Evolutionary conservation across 345 rosid species (phyloP).

Genomic region (Gossypium turneri): DNA sequence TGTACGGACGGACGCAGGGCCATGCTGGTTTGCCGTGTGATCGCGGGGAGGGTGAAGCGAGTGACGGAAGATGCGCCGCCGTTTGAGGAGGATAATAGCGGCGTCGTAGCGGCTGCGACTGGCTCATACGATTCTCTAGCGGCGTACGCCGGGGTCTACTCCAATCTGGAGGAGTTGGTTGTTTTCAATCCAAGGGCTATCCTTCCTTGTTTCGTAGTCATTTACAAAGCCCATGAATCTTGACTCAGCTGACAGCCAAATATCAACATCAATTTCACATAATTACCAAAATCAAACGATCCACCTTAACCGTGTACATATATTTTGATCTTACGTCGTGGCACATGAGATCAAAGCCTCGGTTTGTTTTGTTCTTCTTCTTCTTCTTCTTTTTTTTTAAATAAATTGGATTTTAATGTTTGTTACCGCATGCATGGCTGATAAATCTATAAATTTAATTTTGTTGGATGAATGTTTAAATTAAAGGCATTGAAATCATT

Average conservation of each 20-base stretch:
- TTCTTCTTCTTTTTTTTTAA: not conserved
- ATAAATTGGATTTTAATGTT: not conserved
- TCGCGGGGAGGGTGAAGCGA: slow-evolving; percentile 78
- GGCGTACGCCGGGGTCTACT: slow-evolving; percentile 58
- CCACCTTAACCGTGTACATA: not conserved
- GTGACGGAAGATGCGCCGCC: slow-evolving; percentile 37
- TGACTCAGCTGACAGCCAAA: slow-evolving; percentile 10
- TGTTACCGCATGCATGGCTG: slow-evolving; percentile 6
- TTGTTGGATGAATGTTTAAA: not conserved
- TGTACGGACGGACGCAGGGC: slow-evolving; percentile 67
- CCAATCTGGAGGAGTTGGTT: slow-evolving; percentile 75
- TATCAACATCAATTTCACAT: not conserved
- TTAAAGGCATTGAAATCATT: slow-evolving; percentile 13
- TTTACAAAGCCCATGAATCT: slow-evolving; percentile 63
- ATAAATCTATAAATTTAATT: not conserved
- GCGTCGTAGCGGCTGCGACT: slow-evolving; percentile 12
- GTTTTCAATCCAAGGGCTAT: slow-evolving; percentile 86
- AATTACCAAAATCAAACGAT: not conserved
- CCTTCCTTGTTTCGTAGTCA: slow-evolving; percentile 92
- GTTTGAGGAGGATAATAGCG: slow-evolving; percentile 22
- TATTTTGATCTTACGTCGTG: not conserved
- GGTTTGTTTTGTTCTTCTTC: not conserved
- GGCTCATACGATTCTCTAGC: slow-evolving; percentile 80
- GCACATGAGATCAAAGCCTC: not conserved
- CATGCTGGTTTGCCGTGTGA: slow-evolving; percentile 96